phyloP scores from a whole-genome alignment of 352 stramenopile species.

The Phytophthora melonis region DNA sequence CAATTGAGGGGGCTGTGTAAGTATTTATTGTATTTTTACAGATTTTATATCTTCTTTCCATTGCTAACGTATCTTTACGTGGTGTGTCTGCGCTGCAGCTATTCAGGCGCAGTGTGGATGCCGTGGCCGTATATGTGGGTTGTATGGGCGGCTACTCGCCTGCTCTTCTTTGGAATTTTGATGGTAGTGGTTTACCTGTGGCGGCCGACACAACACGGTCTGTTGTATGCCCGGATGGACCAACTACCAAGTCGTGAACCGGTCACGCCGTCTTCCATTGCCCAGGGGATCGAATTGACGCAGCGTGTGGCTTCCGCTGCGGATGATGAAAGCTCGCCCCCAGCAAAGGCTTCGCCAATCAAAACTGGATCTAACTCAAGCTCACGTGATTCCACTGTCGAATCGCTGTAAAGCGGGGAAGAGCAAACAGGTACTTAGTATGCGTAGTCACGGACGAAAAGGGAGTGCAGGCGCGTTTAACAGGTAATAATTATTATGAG shows the following conservation, averaged over 20 bases:
- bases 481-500: slow-evolving; percentile 35
- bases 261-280: slow-evolving; percentile 52
- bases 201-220: slow-evolving; percentile 70
- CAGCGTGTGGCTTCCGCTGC: slow-evolving; percentile 63
- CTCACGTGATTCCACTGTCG: slow-evolving; percentile 21
- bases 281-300: slow-evolving; percentile 63
- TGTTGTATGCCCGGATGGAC: slow-evolving; percentile 82
- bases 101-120: slow-evolving; percentile 68
- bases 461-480: slow-evolving; percentile 4
- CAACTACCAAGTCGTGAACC: slow-evolving; percentile 81
- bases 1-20: slow-evolving; percentile 81
- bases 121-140: slow-evolving; percentile 82
- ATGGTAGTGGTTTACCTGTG: slow-evolving; percentile 78
- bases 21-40: slow-evolving; percentile 23
- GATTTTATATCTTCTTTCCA: neutral
- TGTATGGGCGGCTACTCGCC: slow-evolving; percentile 78
- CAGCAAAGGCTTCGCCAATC: slow-evolving; percentile 11
- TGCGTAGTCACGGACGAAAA: slow-evolving; percentile 10
- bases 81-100: slow-evolving; percentile 45
- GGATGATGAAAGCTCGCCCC: slow-evolving; percentile 46
- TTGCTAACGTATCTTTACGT: neutral
- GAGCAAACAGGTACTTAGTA: slow-evolving; percentile 7
- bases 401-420: slow-evolving; percentile 33
- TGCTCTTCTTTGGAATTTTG: slow-evolving; percentile 78
- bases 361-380: slow-evolving; percentile 3